Evolutionary conservation across 129 eudicot species (phyloP), one percentile per base, ranked within the genome.

Genomic region (Escallonia rubra): DNA sequence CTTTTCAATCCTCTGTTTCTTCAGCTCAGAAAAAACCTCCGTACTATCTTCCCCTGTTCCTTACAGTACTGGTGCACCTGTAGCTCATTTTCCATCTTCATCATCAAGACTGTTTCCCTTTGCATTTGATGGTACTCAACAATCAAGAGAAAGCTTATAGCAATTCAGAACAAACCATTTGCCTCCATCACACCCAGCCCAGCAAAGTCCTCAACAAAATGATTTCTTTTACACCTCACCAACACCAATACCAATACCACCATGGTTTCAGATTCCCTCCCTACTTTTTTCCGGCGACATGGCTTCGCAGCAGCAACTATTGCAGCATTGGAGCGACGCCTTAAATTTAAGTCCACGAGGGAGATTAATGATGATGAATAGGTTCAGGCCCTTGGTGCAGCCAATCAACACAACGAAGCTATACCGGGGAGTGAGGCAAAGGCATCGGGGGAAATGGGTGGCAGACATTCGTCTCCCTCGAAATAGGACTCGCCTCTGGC

Each of bases 371-470:
- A 90, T 87, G 97, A 79, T 84, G 82, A 90, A 73, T 63, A 79
- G 73, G 9, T 63, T 86, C 15, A 72, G 91, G 57, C 91, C 86
- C 4, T 81, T 73, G 3, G 57, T 75, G 5, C 83, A 75, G 44
- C 91, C 95, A 0, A n/a, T 84, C 43, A 71, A 80, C 10, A 69
- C 85, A 1, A 90, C 91, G 3, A 90, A 84, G 58, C 71, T 90
- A 5, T 90, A 90, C 74, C 66, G 97, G 39, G 97, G 97, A 11
- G 97, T 90, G 48, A 80, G 97, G 78, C 97, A 90, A 64, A 78
- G 97, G 69, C 97, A 90, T 79, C 85, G 97, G 97, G 97, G 97
- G 57, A 90, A 90, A 76, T 90, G 97, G 97, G 97, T 90, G 13
- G 97, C 97, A n/a, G 97, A 90, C 56, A 90, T 90, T 65, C 95